phyloP scores from a whole-genome alignment of 2,329 filamentous ascomycete species.

The Penicillium glabrum region DNA sequence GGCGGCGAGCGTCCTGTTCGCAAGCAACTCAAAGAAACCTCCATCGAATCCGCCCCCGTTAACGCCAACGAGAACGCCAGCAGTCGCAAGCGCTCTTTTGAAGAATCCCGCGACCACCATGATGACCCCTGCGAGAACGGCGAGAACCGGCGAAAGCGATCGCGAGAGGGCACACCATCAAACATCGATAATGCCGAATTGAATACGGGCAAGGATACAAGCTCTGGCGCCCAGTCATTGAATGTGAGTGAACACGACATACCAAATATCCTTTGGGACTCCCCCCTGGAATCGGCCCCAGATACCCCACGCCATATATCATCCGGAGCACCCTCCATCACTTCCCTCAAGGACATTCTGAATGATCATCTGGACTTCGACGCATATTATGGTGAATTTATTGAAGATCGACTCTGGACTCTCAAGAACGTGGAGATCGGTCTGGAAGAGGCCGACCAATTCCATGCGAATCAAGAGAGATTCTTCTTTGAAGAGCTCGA shows the following conservation, averaged over 20 bases:
- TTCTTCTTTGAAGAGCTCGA: neutral
- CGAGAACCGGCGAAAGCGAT: constrained; percentile 42
- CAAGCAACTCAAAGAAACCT: constrained; percentile 62
- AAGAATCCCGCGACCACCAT: constrained; percentile 29
- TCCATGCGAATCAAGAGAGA: neutral
- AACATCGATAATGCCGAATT: constrained; percentile 4
- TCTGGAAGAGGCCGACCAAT: neutral
- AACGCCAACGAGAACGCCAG: constrained; percentile 20
- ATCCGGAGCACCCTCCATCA: neutral
- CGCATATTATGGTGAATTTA: neutral
- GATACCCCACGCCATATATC: neutral
- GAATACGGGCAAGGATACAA: constrained; percentile 7
- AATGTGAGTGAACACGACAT: constrained; percentile 11
- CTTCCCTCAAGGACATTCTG: neutral
- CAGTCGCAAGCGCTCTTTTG: constrained; percentile 37
- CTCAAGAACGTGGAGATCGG: neutral
- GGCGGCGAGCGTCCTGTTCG: constrained; percentile 58
- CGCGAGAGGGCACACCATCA: constrained; percentile 41
- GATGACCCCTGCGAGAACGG: constrained; percentile 29
- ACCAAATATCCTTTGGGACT: neutral
- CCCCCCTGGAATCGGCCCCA: neutral
- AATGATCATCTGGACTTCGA: neutral
- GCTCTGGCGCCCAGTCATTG: constrained; percentile 4
- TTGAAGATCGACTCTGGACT: neutral
- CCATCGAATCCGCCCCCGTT: constrained; percentile 48